Evolutionary conservation across 495 filamentous ascomycete genomes (phyloP).

Genomic region (Aspergillus avenaceus): DNA sequence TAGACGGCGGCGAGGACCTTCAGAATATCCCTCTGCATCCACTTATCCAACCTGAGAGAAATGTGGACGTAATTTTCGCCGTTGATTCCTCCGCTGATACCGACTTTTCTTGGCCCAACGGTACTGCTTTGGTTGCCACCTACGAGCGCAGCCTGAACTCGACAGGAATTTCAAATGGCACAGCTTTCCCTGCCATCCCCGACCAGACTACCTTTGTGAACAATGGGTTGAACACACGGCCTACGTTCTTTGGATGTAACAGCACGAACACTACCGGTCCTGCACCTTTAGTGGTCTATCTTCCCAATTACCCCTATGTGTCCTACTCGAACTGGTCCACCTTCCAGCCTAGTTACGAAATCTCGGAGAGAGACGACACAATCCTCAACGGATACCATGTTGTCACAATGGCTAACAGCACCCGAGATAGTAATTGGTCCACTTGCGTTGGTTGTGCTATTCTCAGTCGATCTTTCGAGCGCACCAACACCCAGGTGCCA

Average conservation of each 20-base stretch:
- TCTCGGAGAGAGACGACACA: slow-evolving; percentile 64
- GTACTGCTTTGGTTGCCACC: slow-evolving; percentile 74
- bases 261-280: slow-evolving; percentile 49
- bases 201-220: slow-evolving; percentile 85
- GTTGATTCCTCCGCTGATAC: slow-evolving; percentile 85
- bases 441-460: slow-evolving; percentile 85
- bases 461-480: slow-evolving; percentile 66
- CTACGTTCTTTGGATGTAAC: slow-evolving; percentile 93
- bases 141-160: slow-evolving; percentile 66
- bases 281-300: slow-evolving; percentile 77
- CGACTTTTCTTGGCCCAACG: slow-evolving; percentile 75
- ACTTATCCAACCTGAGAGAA: slow-evolving; percentile 71
- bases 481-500: slow-evolving; percentile 61
- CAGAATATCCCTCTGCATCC: slow-evolving; percentile 89
- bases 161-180: slow-evolving; percentile 66
- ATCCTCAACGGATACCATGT: slow-evolving; percentile 81
- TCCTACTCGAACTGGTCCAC: slow-evolving; percentile 71
- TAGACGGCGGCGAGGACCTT: slow-evolving; percentile 82
- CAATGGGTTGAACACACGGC: slow-evolving; percentile 74
- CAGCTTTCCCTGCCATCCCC: slow-evolving; percentile 77
- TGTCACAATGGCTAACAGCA: slow-evolving; percentile 77
- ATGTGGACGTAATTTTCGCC: slow-evolving; percentile 89
- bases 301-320: slow-evolving; percentile 84
- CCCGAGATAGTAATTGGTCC: slow-evolving; percentile 66
- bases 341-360: slow-evolving; percentile 57